Evolutionary conservation across 1,284 basidiomycete species (phyloP), one percentile per base, ranked within the genome.

Genomic region (Heliocybe sulcata): DNA sequence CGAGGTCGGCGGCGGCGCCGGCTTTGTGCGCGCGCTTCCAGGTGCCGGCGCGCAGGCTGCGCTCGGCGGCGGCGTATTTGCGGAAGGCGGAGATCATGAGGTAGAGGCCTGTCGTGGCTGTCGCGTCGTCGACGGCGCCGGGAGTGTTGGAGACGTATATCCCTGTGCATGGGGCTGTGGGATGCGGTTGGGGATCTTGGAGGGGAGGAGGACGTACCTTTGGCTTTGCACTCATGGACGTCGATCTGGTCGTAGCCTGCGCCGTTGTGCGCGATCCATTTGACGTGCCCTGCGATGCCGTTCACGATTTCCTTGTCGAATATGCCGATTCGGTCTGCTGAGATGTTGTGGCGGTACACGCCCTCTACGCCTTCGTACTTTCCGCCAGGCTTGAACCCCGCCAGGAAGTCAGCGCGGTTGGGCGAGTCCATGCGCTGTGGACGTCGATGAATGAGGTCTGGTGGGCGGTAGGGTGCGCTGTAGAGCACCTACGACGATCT

Each of bases 261-360:
- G n/a, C 93, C 93, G 59, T 94, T 94, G 69, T 94, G 92, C 1
- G 87, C 89, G 61, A 96, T 92, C 83, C 90, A 94, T 65, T 87
- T 86, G 56, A 95, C 77, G 25, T 76, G 78, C 1, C 73, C 59
- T 2, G 90, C 83, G 10, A 95, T 75, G 0, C 78, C 80, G 54
- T 77, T 69, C 58, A 96, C 76, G 61, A 96, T 74, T 60, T 89
- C 87, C 64, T 81, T 79, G 70, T 95, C 90, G 64, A 94, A 94
- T 26, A 83, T 69, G 20, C 92, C 93, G 60, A 93, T 84, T 23
- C 67, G 69, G 56, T 78, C 73, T n/a, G 80, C 70, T 22, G 83
- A 85, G 45, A 72, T 70, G 69, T 90, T 88, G 65, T 89, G 78
- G 55, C 92, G 80, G 73, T 94, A 97, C 58, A 96, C 83, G 20